These are phyloP conservation scores for Annulohypoxylon bovei DNA, from an alignment of 495 filamentous ascomycete species.

Conservation along the genomic window DNA sequence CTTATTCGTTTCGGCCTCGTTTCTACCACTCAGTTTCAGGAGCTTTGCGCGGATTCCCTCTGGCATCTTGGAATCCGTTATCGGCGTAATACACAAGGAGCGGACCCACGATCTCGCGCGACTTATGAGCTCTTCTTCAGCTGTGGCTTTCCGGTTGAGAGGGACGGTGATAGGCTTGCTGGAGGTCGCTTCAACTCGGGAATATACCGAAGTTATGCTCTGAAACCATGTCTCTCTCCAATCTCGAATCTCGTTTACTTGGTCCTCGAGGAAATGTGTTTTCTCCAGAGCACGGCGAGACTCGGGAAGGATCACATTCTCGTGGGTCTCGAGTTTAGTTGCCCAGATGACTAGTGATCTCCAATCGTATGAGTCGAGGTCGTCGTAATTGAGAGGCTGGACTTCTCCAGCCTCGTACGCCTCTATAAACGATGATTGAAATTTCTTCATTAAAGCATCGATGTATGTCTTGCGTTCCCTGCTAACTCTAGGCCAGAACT, in stretches of 20 bases:
- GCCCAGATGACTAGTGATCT: conserved; percentile 76
- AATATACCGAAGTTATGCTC: conserved; percentile 54
- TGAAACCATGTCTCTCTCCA: conserved; percentile 61
- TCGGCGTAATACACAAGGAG: conserved; percentile 47
- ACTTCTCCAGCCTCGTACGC: conserved; percentile 78
- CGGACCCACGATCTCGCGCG: conserved; percentile 49
- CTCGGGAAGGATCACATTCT: conserved; percentile 51
- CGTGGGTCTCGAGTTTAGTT: conserved; percentile 50
- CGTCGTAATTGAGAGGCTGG: conserved; percentile 73
- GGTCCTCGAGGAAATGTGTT: conserved; percentile 43
- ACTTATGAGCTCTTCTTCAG: conserved; percentile 21
- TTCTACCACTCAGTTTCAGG: conserved; percentile 44
- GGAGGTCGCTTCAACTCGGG: conserved; percentile 55
- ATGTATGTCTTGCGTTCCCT: conserved; percentile 69
- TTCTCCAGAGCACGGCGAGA: conserved; percentile 48
- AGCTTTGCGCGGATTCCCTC: conserved; percentile 52
- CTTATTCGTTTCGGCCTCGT: conserved; percentile 49
- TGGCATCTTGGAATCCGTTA: conserved; percentile 47
- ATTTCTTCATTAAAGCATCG: conserved; percentile 75
- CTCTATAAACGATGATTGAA: conserved; percentile 76
- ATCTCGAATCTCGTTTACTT: conserved; percentile 48
- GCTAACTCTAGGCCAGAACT: conserved; percentile 67
- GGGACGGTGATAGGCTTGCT: conserved; percentile 42
- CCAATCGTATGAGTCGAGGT: conserved; percentile 83
- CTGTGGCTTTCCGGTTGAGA: conserved; percentile 3